phyloP scores from a whole-genome alignment of 352 stramenopile genomes.

The Phytophthora citricola region DNA sequence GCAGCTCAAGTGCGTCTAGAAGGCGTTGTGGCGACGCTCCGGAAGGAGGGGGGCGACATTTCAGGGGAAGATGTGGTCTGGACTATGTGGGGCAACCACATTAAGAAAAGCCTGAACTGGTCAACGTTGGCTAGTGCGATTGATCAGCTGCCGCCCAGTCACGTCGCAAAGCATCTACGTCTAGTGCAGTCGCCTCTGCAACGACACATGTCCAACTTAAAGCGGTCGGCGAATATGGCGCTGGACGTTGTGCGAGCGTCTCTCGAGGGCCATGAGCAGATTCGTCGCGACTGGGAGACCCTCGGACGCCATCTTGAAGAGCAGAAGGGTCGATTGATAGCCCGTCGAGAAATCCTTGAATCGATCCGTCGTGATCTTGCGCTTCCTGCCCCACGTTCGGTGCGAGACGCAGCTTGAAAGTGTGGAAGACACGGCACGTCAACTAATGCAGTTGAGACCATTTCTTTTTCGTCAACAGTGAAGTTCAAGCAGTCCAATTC shows the following conservation, averaged over 20 bases:
- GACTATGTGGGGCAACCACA: constrained; percentile 24
- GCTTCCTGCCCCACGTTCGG: neutral
- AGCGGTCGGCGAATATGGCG: constrained; percentile 8
- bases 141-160: constrained; percentile 6
- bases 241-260: constrained; percentile 9
- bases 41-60: neutral
- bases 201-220: neutral
- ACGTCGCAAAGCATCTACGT: constrained; percentile 12
- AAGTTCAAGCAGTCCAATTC: neutral
- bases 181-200: neutral
- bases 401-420: neutral
- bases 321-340: neutral
- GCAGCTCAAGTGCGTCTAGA: neutral
- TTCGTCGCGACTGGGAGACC: neutral
- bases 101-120: constrained; percentile 5
- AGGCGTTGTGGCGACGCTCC: neutral
- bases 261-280: constrained; percentile 3
- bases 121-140: constrained; percentile 13
- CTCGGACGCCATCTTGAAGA: constrained; percentile 9
- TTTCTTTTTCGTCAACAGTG: neutral
- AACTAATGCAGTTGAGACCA: neutral
- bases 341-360: constrained; percentile 6
- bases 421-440: neutral
- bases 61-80: neutral
- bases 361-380: constrained; percentile 6